These are phyloP conservation scores for Xylaria nigripes DNA, from an alignment of 495 filamentous ascomycete species.

Conservation along the genomic window DNA sequence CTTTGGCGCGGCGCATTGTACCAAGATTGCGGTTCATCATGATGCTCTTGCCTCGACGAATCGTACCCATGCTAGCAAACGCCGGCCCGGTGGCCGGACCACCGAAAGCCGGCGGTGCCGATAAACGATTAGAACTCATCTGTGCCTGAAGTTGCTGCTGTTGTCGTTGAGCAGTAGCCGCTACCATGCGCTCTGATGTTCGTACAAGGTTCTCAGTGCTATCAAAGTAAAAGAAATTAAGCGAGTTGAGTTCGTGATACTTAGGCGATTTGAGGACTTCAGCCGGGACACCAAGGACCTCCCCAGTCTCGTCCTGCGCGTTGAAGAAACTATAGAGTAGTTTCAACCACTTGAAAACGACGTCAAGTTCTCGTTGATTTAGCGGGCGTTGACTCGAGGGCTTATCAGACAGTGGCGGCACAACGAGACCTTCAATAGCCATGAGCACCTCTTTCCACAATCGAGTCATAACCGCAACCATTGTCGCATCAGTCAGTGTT, in stretches of 20 bases:
- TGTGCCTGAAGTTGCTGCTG: conserved; percentile 49
- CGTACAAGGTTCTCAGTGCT: conserved; percentile 84
- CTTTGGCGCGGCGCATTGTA: conserved; percentile 91
- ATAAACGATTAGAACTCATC: conserved; percentile 51
- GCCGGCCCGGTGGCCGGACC: conserved; percentile 43
- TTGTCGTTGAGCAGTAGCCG: conserved; percentile 70
- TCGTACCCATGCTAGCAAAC: conserved; percentile 63
- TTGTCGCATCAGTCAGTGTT: conserved; percentile 83
- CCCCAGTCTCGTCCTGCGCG: conserved; percentile 80
- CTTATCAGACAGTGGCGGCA: conserved; percentile 94
- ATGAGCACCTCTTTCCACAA: conserved; percentile 96
- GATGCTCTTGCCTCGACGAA: conserved; percentile 80
- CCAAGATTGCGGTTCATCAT: conserved; percentile 92
- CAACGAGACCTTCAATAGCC: conserved; percentile 81
- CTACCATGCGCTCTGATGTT: conserved; percentile 89
- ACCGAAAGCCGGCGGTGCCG: conserved; percentile 57
- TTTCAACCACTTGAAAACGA: conserved; percentile 92
- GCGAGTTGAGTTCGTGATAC: conserved; percentile 89
- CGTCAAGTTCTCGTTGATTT: conserved; percentile 81
- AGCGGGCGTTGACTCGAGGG: conserved; percentile 81
- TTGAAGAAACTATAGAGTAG: conserved; percentile 93
- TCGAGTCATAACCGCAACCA: conserved; percentile 95
- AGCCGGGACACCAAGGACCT: conserved; percentile 76
- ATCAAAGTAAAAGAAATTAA: conserved; percentile 99
- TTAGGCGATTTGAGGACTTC: conserved; percentile 93